A percentile compares a stretch with the other conserved stretches of the same genome.
phyloP scores from a whole-genome alignment of 1,139 yeast genomes.

The Hanseniaspora uvarum region DNA sequence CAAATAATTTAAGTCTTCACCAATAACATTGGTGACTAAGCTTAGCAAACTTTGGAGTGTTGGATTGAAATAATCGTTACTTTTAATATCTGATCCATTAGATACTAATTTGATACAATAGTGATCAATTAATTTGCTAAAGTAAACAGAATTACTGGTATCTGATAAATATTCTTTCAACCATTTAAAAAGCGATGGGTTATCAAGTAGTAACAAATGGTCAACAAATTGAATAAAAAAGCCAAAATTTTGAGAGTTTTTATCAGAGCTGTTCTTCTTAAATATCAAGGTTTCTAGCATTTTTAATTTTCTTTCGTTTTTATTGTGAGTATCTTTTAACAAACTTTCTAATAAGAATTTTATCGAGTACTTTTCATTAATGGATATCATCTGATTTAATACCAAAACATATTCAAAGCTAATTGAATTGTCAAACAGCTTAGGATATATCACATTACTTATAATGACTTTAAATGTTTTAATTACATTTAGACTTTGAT shows the following conservation, averaged over 20 bases:
- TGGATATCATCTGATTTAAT: neutral
- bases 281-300: slow-evolving; percentile 3
- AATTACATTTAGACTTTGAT: slow-evolving; percentile 2
- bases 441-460: neutral
- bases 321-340: neutral
- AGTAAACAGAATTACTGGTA: neutral
- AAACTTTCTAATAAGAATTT: slow-evolving; percentile 12
- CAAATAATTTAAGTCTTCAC: slow-evolving; percentile 16
- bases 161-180: neutral
- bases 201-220: slow-evolving; percentile 4
- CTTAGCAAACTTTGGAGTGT: neutral
- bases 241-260: neutral
- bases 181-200: neutral
- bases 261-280: neutral
- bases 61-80: neutral
- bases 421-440: neutral
- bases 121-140: slow-evolving; percentile 1
- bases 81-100: neutral
- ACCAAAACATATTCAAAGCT: slow-evolving; percentile 7
- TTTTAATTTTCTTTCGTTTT: neutral
- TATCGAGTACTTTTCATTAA: slow-evolving; percentile 7
- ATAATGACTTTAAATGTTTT: slow-evolving; percentile 12
- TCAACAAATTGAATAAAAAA: slow-evolving; percentile 8
- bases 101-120: neutral
- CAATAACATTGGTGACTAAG: neutral